Evolutionary conservation across 1,284 basidiomycete genomes (phyloP).

Genomic region (Melampsora larici-populina): DNA sequence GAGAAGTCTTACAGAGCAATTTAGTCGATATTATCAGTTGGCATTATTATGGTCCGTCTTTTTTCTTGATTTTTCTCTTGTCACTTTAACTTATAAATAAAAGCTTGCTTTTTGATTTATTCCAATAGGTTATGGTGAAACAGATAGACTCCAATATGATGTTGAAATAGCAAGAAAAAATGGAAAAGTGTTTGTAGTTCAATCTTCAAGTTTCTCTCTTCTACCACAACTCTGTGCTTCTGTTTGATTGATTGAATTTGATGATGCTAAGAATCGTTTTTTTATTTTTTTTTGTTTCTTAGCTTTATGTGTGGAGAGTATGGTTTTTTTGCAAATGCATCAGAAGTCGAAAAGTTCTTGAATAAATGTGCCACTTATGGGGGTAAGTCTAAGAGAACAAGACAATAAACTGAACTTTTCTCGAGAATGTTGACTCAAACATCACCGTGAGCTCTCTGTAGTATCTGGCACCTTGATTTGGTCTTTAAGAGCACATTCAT

Average conservation of each 20-base stretch:
- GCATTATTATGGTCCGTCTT: conserved; percentile 49
- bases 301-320: conserved; percentile 52
- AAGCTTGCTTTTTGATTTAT: neutral
- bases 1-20: conserved; percentile 46
- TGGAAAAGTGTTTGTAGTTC: conserved; percentile 47
- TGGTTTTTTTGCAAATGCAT: conserved; percentile 48
- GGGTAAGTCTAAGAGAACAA: neutral
- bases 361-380: conserved; percentile 28
- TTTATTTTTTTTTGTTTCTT: neutral
- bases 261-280: too few relatives aligned
- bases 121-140: conserved; percentile 46
- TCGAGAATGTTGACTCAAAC: too few relatives aligned
- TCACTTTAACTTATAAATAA: neutral
- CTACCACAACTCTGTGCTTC: neutral
- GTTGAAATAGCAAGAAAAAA: conserved; percentile 46
- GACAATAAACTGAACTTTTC: too few relatives aligned
- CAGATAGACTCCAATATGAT: conserved; percentile 48
- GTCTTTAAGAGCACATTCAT: conserved; percentile 50
- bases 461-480: conserved; percentile 48
- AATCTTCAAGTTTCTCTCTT: neutral
- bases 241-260: neutral
- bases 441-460: neutral
- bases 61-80: neutral
- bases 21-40: conserved; percentile 50
- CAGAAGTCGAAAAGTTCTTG: conserved; percentile 48